Percentiles rank a stretch among this genome's conserved stretches.
phyloP scores from a whole-genome alignment of 2,329 filamentous ascomycete species.

The Clonostachys chloroleuca region DNA sequence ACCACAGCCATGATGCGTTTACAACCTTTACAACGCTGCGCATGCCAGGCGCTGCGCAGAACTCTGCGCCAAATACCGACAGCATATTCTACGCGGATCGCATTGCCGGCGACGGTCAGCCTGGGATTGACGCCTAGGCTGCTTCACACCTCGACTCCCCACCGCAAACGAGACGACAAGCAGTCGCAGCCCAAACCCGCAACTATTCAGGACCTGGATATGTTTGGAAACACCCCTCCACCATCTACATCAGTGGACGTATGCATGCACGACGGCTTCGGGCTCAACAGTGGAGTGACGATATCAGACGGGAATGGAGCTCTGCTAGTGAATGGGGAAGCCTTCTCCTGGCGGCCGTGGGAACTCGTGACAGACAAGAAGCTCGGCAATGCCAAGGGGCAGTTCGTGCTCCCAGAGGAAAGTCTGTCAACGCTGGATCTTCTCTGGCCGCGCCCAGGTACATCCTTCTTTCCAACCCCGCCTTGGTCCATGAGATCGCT shows the following conservation, averaged over 20 bases:
- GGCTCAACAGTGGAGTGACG: constrained; percentile 74
- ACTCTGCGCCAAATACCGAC: too few relatives aligned
- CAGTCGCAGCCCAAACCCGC: constrained; percentile 25
- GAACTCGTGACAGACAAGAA: constrained; percentile 34
- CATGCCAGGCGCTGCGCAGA: too few relatives aligned
- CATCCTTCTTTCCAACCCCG: constrained; percentile 17
- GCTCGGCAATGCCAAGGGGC: constrained; percentile 71
- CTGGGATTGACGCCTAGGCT: background rate
- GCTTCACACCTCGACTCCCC: constrained; percentile 12
- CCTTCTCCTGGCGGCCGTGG: constrained; percentile 88
- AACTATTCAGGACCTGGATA: constrained; percentile 73
- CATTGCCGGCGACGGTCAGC: too few relatives aligned
- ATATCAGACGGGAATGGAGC: constrained; percentile 68
- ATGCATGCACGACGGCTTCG: constrained; percentile 79
- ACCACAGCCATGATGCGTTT: too few relatives aligned
- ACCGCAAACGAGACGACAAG: background rate
- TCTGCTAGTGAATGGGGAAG: constrained; percentile 80
- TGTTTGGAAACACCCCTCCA: constrained; percentile 69
- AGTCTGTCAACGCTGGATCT: constrained; percentile 73
- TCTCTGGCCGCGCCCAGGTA: constrained; percentile 87
- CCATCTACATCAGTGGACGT: constrained; percentile 83
- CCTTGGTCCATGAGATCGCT: background rate
- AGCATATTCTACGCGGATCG: too few relatives aligned
- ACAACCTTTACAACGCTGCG: too few relatives aligned
- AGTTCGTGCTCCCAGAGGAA: constrained; percentile 70